phyloP scores from a whole-genome alignment of 2,329 filamentous ascomycete genomes.

The Colletotrichum musicola region DNA sequence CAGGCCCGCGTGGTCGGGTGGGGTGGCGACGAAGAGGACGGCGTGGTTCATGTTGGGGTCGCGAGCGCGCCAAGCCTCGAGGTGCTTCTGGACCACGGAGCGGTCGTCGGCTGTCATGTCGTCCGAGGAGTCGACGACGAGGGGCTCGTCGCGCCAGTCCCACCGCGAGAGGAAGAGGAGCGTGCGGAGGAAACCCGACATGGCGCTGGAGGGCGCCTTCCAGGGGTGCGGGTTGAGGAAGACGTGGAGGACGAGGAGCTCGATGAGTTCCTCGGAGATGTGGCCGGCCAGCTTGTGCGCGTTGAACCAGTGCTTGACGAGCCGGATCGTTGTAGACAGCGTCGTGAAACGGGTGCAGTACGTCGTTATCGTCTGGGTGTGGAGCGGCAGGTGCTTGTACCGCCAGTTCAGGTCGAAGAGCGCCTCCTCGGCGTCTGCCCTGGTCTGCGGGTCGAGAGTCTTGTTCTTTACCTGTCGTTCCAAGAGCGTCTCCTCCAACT shows the following conservation, averaged over 20 bases:
- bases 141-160: slow-evolving; percentile 89
- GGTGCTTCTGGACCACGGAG: slow-evolving; percentile 74
- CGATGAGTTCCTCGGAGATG: slow-evolving; percentile 83
- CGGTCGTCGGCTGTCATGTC: slow-evolving; percentile 73
- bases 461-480: slow-evolving; percentile 84
- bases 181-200: slow-evolving; percentile 85
- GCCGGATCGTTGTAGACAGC: slow-evolving; percentile 83
- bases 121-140: slow-evolving; percentile 81
- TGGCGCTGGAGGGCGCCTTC: slow-evolving; percentile 79
- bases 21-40: slow-evolving; percentile 84
- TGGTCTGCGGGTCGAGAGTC: slow-evolving; percentile 71
- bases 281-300: slow-evolving; percentile 84
- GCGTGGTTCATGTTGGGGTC: slow-evolving; percentile 90
- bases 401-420: slow-evolving; percentile 78
- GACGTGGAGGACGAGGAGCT: slow-evolving; percentile 81
- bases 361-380: slow-evolving; percentile 84
- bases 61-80: slow-evolving; percentile 87
- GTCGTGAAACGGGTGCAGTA: slow-evolving; percentile 84
- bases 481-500: slow-evolving; percentile 85
- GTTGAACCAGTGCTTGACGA: slow-evolving; percentile 91
- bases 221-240: slow-evolving; percentile 89
- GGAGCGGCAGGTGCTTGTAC: slow-evolving; percentile 79
- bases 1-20: slow-evolving; percentile 80
- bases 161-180: slow-evolving; percentile 85
- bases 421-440: slow-evolving; percentile 77